Base-by-base conservation (phyloP, 257 asterid species). In the Fraxinus pennsylvanica region DNA sequence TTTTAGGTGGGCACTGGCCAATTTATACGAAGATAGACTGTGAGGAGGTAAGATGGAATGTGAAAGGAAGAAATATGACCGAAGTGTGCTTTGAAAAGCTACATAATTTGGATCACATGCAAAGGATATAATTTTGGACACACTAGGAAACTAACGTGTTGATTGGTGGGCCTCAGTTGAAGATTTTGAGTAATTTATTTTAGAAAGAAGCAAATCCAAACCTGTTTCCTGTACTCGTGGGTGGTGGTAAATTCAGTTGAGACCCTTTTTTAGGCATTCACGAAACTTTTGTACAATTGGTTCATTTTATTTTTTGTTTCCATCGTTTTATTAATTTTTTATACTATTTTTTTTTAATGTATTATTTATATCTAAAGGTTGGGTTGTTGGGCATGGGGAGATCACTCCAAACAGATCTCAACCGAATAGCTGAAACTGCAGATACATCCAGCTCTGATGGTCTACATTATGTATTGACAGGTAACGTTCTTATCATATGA, bases 361-460 rank as follows among this genome's bases (percentile, higher is more conserved):
- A 21, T 59, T 21, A 1, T 21, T 21, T 59, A 21, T 59, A 76
- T 77, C 41, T 82, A 2, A 79, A 95, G 99, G 99, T 93, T 83
- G 99, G 97, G 2, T 85, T 95, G 63, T 87, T 93, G 88, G 99
- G 99, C 77, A 79, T 88, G 89, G 99, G 89, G 50, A 88, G 96
- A 86, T 87, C 99, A 68, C 96, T 95, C 50, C 99, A 93, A 79
- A 85, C 72, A 86, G 98, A 95, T 85, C 96, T 95, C 71, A 94
- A 93, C 82, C 87, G 92, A 76, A 93, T 94, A 80, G 99, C 99
- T 14, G 91, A 92, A 85, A 86, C 83, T 82, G 97, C 99, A 32
- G 96, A 94, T 85, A 95, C 98, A 80, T 95, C 99, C 84, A 92
- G 89, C 59, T 73, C 97, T 0, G 88, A 92, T 85, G 99, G 99